These are phyloP conservation scores for Auricularia cornea DNA, from an alignment of 768 basidiomycete genomes.

Conservation along the genomic window DNA sequence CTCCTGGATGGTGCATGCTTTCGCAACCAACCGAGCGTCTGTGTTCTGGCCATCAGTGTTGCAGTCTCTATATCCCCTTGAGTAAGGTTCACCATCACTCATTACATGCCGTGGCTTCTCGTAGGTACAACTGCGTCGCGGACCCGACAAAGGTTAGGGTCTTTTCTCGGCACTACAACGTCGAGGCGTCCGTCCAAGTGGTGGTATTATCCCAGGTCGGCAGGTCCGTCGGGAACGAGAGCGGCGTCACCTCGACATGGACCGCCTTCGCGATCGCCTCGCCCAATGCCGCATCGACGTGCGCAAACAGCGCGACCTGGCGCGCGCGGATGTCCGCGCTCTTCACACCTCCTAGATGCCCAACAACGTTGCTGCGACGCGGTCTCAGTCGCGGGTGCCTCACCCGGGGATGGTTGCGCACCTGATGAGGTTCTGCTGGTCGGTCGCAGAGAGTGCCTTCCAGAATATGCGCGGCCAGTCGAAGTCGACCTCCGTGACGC, in stretches of 20 bases:
- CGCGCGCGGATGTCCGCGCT: slow-evolving; percentile 38
- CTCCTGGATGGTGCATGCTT: too few relatives aligned
- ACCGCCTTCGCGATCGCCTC: slow-evolving; percentile 19
- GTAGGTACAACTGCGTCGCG: too few relatives aligned
- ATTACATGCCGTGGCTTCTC: too few relatives aligned
- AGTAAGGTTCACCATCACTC: too few relatives aligned
- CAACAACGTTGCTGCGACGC: slow-evolving; percentile 59
- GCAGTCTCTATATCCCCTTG: too few relatives aligned
- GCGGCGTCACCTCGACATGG: background rate
- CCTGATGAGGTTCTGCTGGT: slow-evolving; percentile 31
- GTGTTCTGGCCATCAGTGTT: too few relatives aligned
- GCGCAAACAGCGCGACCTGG: slow-evolving; percentile 28
- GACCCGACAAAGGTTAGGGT: too few relatives aligned
- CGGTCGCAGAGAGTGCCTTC: slow-evolving; percentile 56
- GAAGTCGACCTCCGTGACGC: slow-evolving; percentile 60
- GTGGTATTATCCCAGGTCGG: background rate
- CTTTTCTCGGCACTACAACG: too few relatives aligned
- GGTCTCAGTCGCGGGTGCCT: slow-evolving; percentile 31
- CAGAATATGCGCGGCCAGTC: slow-evolving; percentile 73
- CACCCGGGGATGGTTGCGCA: slow-evolving; percentile 1
- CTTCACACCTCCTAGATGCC: slow-evolving; percentile 56
- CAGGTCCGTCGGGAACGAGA: background rate
- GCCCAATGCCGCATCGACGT: slow-evolving; percentile 29
- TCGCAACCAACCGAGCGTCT: too few relatives aligned
- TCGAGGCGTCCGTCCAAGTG: background rate